Conservation (phyloP, 768 basidiomycete species). For the Clitopilus hobsonii region DNA sequence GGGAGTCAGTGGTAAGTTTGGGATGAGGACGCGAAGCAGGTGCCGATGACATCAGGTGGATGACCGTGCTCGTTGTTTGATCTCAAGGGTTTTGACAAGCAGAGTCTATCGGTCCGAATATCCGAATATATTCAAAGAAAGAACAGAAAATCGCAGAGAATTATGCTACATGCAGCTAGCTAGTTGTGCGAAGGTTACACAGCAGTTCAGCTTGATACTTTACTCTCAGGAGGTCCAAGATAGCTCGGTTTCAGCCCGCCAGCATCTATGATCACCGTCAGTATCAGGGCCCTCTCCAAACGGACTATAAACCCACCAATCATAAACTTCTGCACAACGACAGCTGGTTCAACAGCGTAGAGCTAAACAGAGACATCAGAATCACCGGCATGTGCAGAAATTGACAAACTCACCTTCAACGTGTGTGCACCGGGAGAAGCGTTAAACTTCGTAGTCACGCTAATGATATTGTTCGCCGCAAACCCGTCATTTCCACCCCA, state of each 20-base stretch:
- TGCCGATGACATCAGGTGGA: background rate
- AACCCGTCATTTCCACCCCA: conserved; percentile 49
- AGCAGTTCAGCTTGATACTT: conserved; percentile 17
- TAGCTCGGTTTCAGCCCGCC: conserved; percentile 54
- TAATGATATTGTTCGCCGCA: conserved; percentile 48
- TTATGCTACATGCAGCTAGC: too few relatives aligned
- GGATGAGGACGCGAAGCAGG: background rate
- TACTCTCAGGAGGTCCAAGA: conserved; percentile 61
- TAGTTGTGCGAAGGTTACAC: too few relatives aligned
- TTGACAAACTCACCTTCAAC: conserved; percentile 35
- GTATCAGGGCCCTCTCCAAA: too few relatives aligned
- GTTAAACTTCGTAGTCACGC: conserved; percentile 32
- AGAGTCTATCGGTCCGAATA: too few relatives aligned
- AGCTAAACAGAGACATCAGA: conserved; percentile 23
- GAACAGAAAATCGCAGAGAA: too few relatives aligned
- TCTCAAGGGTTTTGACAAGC: too few relatives aligned
- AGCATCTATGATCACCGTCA: too few relatives aligned
- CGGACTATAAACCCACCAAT: conserved; percentile 38
- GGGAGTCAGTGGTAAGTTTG: background rate
- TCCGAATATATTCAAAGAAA: too few relatives aligned
- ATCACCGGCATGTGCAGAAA: background rate
- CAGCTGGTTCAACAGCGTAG: conserved; percentile 54
- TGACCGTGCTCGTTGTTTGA: too few relatives aligned
- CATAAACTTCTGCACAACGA: conserved; percentile 58
- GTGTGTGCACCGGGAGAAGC: conserved; percentile 52